These are phyloP conservation scores for Solanum sejunctum DNA, from an alignment of 257 asterid species.

Conservation along the genomic window DNA sequence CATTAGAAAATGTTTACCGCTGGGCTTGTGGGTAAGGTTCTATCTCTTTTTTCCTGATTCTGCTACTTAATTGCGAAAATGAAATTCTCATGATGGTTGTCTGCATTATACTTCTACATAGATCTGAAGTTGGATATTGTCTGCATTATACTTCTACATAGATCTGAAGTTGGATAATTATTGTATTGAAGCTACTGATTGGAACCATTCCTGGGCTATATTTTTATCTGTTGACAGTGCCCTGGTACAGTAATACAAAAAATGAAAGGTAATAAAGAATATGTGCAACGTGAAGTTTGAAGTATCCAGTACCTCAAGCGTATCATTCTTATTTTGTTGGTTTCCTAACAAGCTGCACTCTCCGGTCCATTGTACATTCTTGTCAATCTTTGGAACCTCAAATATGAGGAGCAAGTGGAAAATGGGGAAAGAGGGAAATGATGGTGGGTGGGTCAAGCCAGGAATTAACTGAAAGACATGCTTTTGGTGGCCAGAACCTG, in stretches of 20 bases:
- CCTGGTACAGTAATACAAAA: not conserved
- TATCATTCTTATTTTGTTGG: not conserved
- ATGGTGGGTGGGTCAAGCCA: not conserved
- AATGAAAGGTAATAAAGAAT: not conserved
- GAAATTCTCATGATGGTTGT: not conserved
- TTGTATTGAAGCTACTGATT: not conserved
- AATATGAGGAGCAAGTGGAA: not conserved
- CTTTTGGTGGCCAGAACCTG: not conserved
- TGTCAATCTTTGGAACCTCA: not conserved
- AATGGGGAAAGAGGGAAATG: not conserved
- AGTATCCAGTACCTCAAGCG: not conserved
- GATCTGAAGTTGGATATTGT: not conserved
- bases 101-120: not conserved
- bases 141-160: not conserved
- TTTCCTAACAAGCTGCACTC: not conserved
- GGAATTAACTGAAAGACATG: not conserved
- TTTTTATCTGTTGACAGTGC: not conserved
- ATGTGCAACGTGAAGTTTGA: not conserved
- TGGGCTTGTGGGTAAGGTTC: constrained; percentile 94
- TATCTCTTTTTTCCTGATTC: not conserved
- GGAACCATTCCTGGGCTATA: not conserved
- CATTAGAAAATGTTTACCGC: constrained; percentile 57
- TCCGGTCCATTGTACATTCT: not conserved
- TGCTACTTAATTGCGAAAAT: not conserved
- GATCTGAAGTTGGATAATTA: not conserved